Evolutionary conservation across 768 basidiomycete species (phyloP), one percentile per base, ranked within the genome.

Genomic region (Gautieria morchelliformis): DNA sequence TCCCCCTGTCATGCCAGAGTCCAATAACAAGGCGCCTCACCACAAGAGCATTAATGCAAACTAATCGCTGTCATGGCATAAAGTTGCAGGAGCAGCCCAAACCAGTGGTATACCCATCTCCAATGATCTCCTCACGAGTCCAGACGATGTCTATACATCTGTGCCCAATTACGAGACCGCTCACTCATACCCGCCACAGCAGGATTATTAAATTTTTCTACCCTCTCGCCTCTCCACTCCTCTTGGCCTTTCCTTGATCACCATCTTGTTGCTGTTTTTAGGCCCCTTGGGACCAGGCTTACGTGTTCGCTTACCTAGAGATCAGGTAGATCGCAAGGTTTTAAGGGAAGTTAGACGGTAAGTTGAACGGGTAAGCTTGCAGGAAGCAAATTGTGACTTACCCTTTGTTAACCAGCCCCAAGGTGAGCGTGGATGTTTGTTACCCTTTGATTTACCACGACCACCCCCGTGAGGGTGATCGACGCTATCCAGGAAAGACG

Each of bases 391-490:
- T 44, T 17, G 48, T 17, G 8, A n/a, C 53, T 1, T 37, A 57
- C 93, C 93, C 75, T 93, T 92, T 14, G 91, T 88, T 58, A 87
- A 78, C 88, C 89, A 93, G 56, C 92, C 93, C 86, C 87, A 96
- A 53, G 89, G 82, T 11, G 90, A 93, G 27, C 89, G 84, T 2
- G 94, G 92, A 68, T 93, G 85, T 67, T 91, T 95, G 81, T 94
- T 85, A 58, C 90, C 91, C 78, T 99, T 98, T 59, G 88, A 90
- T 71, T 95, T 97, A 63, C 95, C 95, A 72, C 95, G 87, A 70
- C 95, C 95, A 75, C 95, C 94, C 71, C 94, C 94, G 68, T 96
- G 93, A 60, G 95, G 93, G 71, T 94, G 92, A 71, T 93, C 92
- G 55, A 78, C 80, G 47, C 90, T 93, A 57, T 9, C 52, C 15